phyloP scores from a whole-genome alignment of 2,329 filamentous ascomycete species.

The Trichoderma gracile region DNA sequence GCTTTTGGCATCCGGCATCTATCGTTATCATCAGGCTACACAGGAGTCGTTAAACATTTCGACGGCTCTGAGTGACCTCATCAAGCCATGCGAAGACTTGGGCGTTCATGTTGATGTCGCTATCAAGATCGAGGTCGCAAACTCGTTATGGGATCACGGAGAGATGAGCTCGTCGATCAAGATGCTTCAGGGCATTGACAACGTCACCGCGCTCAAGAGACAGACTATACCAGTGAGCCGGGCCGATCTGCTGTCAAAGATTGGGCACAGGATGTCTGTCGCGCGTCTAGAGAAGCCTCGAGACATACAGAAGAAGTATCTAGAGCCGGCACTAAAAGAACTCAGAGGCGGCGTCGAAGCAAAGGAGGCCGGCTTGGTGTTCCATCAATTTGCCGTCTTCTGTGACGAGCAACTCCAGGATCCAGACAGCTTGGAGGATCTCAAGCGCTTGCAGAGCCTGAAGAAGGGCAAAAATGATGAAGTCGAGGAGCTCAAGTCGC shows the following conservation, averaged over 20 bases:
- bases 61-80: slow-evolving; percentile 77
- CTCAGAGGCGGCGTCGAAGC: slow-evolving; percentile 68
- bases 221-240: slow-evolving; percentile 72
- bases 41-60: slow-evolving; percentile 87
- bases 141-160: slow-evolving; percentile 90
- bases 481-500: slow-evolving; percentile 68
- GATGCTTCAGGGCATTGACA: slow-evolving; percentile 75
- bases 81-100: slow-evolving; percentile 66
- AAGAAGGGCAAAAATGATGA: slow-evolving; percentile 80
- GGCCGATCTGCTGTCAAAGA: slow-evolving; percentile 79
- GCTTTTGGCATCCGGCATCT: slow-evolving; percentile 71
- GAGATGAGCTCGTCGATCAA: slow-evolving; percentile 86
- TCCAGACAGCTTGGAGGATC: slow-evolving; percentile 79
- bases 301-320: slow-evolving; percentile 81
- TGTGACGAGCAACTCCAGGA: slow-evolving; percentile 94
- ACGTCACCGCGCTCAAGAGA: slow-evolving; percentile 59
- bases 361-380: slow-evolving; percentile 80
- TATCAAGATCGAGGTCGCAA: slow-evolving; percentile 79
- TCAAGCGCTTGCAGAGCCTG: slow-evolving; percentile 75
- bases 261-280: slow-evolving; percentile 85
- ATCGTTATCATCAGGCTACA: slow-evolving; percentile 74
- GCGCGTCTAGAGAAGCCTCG: slow-evolving; percentile 90
- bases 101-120: slow-evolving; percentile 76
- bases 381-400: slow-evolving; percentile 91
- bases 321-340: slow-evolving; percentile 80